Base-by-base conservation (phyloP, 2,329 filamentous ascomycete genomes). In the Aureobasidium sp. region DNA sequence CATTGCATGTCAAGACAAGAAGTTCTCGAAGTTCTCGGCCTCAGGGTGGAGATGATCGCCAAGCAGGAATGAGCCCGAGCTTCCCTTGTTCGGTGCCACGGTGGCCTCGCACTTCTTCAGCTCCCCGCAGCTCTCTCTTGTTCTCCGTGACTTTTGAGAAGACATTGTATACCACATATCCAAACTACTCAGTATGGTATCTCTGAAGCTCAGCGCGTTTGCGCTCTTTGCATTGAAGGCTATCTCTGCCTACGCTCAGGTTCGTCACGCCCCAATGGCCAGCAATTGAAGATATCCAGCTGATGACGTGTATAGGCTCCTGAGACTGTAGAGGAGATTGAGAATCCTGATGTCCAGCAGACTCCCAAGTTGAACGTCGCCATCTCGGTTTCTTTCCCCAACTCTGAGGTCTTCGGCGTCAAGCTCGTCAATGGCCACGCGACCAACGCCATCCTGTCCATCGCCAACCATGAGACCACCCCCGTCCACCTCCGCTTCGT, bases 341-440 rank as follows among this genome's bases (percentile, higher is more conserved):
- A 82, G 67, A 59, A 67, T 17, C 62, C 65, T 19, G 45, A 58
- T 35, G 58, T 62, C 79, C 54, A 58, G 42, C 40, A 47, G 19
- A 87, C 72, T 74, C 86, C 79, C 67, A 81, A 77, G 64, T 73
- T 85, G 64, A 78, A 79, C 62, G 80, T 87, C 67, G 75, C 77
- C 60, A 78, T 84, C 65, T 77, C 79, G 57, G 78, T 83, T 62
- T 79, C 80, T 37, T 87, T 87, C 75, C 85, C 85, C 33, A 76
- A 83, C 66, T 79, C 82, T 63, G 90, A 95, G 79, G 87, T 96
- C 76, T 94, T 97, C 69, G 94, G 93, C 70, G 86, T 97, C 69
- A 96, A 96, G 84, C 86, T 97, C 68, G 84, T 97, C 80, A 99
- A 99, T 74, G 91, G 91, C 71, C 87, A 88, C 67, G 85, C 91